Conservation (phyloP, 2,329 filamentous ascomycete species). For the Hymenoscyphus salicellus region DNA sequence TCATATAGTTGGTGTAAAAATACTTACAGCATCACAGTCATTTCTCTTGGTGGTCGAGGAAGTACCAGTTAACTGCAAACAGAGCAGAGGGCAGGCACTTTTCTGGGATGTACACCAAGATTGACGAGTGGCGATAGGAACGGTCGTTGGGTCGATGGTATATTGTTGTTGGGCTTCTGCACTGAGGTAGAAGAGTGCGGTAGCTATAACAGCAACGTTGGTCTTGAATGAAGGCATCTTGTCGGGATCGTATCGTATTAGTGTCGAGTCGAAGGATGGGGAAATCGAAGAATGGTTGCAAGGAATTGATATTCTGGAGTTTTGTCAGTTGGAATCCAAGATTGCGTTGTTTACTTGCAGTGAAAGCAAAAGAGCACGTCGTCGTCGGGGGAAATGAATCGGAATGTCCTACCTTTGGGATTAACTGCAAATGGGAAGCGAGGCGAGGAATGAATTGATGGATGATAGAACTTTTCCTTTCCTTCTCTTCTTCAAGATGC, state of each 20-base stretch:
- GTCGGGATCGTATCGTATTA: conserved; percentile 1
- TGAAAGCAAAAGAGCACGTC: background rate
- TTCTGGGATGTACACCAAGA: conserved; percentile 64
- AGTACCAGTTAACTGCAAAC: conserved; percentile 54
- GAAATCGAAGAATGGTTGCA: background rate
- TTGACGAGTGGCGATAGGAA: conserved; percentile 44
- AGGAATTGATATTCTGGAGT: background rate
- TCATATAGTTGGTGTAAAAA: too few relatives aligned
- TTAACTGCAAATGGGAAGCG: background rate
- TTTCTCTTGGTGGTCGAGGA: conserved; percentile 52
- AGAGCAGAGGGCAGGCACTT: conserved; percentile 68
- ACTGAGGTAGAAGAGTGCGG: conserved; percentile 46
- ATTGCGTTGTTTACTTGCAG: background rate
- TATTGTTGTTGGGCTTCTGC: conserved; percentile 53
- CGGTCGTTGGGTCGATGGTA: conserved; percentile 59
- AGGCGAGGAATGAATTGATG: conserved; percentile 4
- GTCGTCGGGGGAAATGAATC: background rate
- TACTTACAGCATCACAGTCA: conserved; percentile 62
- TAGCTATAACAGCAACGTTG: conserved; percentile 44
- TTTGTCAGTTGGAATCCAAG: background rate
- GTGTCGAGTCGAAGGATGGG: background rate
- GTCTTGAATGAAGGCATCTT: conserved; percentile 54
- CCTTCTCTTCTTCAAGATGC: background rate
- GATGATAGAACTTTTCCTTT: conserved; percentile 4
- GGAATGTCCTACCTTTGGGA: background rate